These are phyloP conservation scores for Neonectria magnoliae DNA, from an alignment of 2,329 filamentous ascomycete species.

Conservation along the genomic window DNA sequence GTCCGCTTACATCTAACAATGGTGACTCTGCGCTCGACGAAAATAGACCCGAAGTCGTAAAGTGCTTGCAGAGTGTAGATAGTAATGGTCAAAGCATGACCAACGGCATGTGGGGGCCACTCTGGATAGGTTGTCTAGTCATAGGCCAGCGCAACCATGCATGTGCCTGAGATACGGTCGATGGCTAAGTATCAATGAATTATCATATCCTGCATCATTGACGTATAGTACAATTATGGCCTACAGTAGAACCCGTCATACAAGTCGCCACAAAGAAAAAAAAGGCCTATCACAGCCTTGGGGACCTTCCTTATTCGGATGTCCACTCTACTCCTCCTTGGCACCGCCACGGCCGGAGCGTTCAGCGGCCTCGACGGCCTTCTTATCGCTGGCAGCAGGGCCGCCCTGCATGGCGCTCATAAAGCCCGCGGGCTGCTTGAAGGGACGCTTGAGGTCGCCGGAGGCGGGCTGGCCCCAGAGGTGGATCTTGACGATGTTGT, in stretches of 20 bases:
- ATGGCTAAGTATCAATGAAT: conserved; percentile 11
- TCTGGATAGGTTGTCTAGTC: neutral
- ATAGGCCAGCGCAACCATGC: neutral
- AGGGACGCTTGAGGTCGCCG: conserved; percentile 94
- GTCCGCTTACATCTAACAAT: neutral
- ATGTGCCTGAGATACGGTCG: neutral
- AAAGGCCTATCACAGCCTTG: neutral
- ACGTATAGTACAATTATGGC: conserved; percentile 34
- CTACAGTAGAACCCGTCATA: conserved; percentile 22
- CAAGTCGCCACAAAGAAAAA: conserved; percentile 12
- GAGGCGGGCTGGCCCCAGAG: conserved; percentile 85
- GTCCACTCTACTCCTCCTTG: conserved; percentile 72
- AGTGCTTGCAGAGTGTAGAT: too few species aligned
- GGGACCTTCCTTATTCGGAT: conserved; percentile 18
- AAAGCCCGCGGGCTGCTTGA: conserved; percentile 86
- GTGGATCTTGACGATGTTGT: conserved; percentile 96
- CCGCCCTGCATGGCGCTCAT: conserved; percentile 81
- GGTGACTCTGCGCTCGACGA: neutral
- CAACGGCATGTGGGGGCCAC: neutral
- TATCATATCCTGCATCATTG: conserved; percentile 5
- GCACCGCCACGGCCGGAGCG: conserved; percentile 76
- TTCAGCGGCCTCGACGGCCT: conserved; percentile 83
- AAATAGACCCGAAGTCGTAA: neutral
- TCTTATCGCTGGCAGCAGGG: conserved; percentile 90
- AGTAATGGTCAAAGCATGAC: neutral